Evolutionary conservation across 768 basidiomycete species (phyloP), one percentile per base, ranked within the genome.

Genomic region (Boletus patriciae): DNA sequence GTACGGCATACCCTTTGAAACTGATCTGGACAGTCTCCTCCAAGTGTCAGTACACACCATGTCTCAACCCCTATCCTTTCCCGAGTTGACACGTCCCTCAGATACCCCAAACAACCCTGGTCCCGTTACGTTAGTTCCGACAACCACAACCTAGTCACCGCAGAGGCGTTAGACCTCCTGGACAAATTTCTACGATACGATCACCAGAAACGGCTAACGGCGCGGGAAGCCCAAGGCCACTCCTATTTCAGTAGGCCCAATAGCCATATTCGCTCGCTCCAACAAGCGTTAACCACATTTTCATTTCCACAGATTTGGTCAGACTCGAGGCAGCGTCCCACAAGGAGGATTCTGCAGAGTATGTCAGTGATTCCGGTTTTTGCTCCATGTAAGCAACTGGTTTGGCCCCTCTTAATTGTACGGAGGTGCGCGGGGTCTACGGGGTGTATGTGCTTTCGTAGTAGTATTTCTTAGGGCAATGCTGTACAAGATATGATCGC

Each of bases 131-230:
- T 83, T 59, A 84, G 77, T 40, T 67, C 76, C 19, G 84, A 85
- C 54, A 86, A 83, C 64, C 83, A 83, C 60, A 69, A 73, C 37
- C 78, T 81, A 52, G 83, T 83, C 55, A 82, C 84, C 12, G 73
- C 80, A 54, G 87, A 88, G 62, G 85, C 82, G 5, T 70, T 87
- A 57, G 86, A 87, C 66, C 79, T 88, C 52, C 70, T 89, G 45
- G 87, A 88, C 62, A 83, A 81, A 66, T 70, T 88, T 51, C 73
- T 87, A 65, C 77, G 79, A 58, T 89, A 87, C 68, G 87, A 88
- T 64, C 87, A 88, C 65, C 81, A 80, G 64, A 83, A 86, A 65
- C 76, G 87, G 60, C 74, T 85, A 37, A 87, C 87, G 16, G 86
- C 87, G 42, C 76, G 76, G 60, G 87, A 89, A 71, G 83, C 84